Percentiles rank a stretch among this genome's conserved stretches.
Conservation (phyloP, 2,329 filamentous ascomycete genomes). For the Neonectria coccinea region DNA sequence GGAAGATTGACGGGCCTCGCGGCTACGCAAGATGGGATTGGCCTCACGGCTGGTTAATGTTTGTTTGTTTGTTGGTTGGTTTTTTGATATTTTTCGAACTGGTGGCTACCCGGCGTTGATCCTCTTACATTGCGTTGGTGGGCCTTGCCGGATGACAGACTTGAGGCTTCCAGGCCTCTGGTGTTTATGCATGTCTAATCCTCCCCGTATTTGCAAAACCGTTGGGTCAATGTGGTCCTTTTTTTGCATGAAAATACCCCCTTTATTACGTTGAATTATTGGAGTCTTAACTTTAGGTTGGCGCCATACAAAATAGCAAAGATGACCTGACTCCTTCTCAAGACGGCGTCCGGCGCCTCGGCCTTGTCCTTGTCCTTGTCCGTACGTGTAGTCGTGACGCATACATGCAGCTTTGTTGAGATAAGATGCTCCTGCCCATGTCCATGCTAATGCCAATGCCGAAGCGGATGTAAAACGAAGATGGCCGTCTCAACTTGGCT, state of each 20-base stretch:
- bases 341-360: constrained; percentile 25
- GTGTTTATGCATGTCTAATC: constrained; percentile 17
- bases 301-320: constrained; percentile 23
- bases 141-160: constrained; percentile 13
- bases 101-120: constrained; percentile 42
- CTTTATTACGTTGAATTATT: constrained; percentile 31
- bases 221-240: constrained; percentile 36
- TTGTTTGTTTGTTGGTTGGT: constrained; percentile 35
- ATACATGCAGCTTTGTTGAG: constrained; percentile 8
- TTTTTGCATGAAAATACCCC: constrained; percentile 43
- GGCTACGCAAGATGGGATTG: constrained; percentile 47
- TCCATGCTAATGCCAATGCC: constrained; percentile 9
- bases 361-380: neutral
- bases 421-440: neutral
- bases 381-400: constrained; percentile 12
- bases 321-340: constrained; percentile 23
- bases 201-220: constrained; percentile 4
- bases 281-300: constrained; percentile 35
- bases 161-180: constrained; percentile 16
- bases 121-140: constrained; percentile 19
- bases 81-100: constrained; percentile 24
- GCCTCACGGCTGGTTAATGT: constrained; percentile 44
- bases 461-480: neutral
- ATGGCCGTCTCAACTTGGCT: constrained; percentile 13
- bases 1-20: constrained; percentile 48